Base-by-base conservation (phyloP, 192 early-diverging fungal species). In the Coemansia furcata region DNA sequence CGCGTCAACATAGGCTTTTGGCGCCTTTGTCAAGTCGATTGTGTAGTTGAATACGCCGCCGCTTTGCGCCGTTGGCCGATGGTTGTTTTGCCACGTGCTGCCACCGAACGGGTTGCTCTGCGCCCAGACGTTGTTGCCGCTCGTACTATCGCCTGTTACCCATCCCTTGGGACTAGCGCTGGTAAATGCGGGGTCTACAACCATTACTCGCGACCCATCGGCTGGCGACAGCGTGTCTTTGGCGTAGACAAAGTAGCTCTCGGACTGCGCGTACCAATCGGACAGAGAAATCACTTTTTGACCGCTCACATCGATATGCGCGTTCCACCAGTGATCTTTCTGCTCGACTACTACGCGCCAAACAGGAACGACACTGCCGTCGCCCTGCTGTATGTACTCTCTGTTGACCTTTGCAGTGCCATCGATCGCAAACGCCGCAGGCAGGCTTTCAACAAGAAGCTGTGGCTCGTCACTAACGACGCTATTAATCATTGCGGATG, bases 71-170 rank as follows among this genome's bases (percentile, higher is more conserved):
- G 35, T 64, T 0, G 72, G 94, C 19, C 94, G 87, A 68, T 90
- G 78, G 76, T 95, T 95, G 83, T 87, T 83, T 61, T 87, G 65
- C 94, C 93, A 98, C n/a, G 82, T 77, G 43, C 80, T 83, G 17
- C 88, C 88, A 39, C 94, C 93, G 50, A 84, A 83, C 5, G 89
- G 87, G 73, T 98, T 98, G 65, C 91, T 90, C 43, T 96, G 94
- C n/a, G 94, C 94, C 74, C 86, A 94, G n/a, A 92, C 96, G 74
- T 98, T 98, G 85, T 96, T 98, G 26, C 96, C 96, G 40, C 57
- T 63, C 63, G 82, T 85, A 63, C 66, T 66, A 11, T 76, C 77
- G 62, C 88, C 89, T n/a, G 84, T 76, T 68, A 93, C 90, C 96
- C 96, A 98, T 21, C 96, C 96, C 43, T 89, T 62, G 40, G 93